Base-by-base conservation (phyloP, 2,329 filamentous ascomycete genomes). In the Sporothrix globosa region DNA sequence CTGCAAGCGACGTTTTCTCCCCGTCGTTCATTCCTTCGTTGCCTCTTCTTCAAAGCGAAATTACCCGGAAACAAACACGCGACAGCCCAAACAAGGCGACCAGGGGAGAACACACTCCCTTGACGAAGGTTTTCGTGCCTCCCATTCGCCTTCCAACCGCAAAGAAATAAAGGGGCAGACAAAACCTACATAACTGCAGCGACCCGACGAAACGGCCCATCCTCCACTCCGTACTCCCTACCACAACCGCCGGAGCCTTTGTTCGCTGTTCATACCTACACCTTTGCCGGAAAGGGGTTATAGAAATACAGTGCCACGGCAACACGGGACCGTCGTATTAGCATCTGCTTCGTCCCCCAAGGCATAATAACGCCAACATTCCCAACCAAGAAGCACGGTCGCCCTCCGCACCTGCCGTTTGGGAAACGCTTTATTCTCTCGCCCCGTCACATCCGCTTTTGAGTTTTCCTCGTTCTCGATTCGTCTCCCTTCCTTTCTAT, bases 221-320 rank as follows among this genome's bases (percentile, higher is more conserved):
- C 52, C 17, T 30, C 75, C 74, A 5, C 24, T 30, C 30, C 19
- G 75, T 74, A 11, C 24, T 30, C 30, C 30, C 52, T 56, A 3
- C 58, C 58, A 21, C 39, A 63, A 27, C 39, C 58, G 39, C 58
- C 58, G 58, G 11, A 19, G 11, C 39, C 21, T 63, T 63, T 13
- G 58, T 44, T 27, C 13, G 41, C 21, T 24, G 21, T 52, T 30
- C 52, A 52, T 44, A 67, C 46, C 46, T 30, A 50, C 63, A 19
- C 52, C 50, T 46, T 52, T 68, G 56, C 34, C 27, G n/a, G 39
- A 27, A 44, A 56, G 19, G 19, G 30, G 21, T 24, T 13, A 17
- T 2, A 19, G n/a, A 67, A 24, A 41, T n/a, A 34, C 5, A 56
- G 24, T 19, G 30, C 27, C 11, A 48, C 17, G 17, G 7, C 30